Base-by-base conservation (phyloP, 805 yeast genomes). In the Wickerhamomyces canadensis region DNA sequence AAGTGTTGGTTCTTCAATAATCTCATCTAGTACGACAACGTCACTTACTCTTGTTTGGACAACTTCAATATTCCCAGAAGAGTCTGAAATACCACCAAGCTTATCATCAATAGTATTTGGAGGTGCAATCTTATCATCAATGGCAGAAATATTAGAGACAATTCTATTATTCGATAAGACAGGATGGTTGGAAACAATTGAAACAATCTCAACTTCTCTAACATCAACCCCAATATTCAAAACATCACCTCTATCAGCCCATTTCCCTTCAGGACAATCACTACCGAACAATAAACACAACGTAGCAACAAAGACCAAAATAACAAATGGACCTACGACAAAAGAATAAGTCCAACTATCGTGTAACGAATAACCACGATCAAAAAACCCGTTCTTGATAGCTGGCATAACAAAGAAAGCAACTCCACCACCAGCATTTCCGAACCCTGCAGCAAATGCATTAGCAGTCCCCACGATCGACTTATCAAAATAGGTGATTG, bases 241-340 rank as follows among this genome's bases (percentile, higher is more conserved):
- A 2, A 57, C 36, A 38, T 49, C 54, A n/a, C 42, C 48, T 39
- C 66, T 51, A 31, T 54, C 41, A 1, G 54, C 40, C 66, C 66
- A 61, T 31, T 45, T 47, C 15, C 65, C 66, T 36, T 54, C 60
- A 9, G 66, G 66, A 38, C 63, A 60, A 40, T 61, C 66, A 17
- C 45, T 48, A 1, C 63, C 64, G 37, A 59, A 46, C 4, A 57
- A 13, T 2, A 55, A 31, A 19, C 45, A 44, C 18, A 50, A 11
- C 11, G 34, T 19, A 3, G 62, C 63, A 13, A 60, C 58, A 33
- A 49, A 39, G 19, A 55, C 16, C 33, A 60, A 43, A 18, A 61
- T 53, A 17, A 58, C 24, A 31, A 61, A 46, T 4, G 66, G 66
- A 19, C 63, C 62, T 34, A 58, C 43, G 15, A 47, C 44, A 38